Evolutionary conservation across 2,329 filamentous ascomycete genomes (phyloP), one percentile per base, ranked within the genome.

Genomic region (Penicillium sumatraense): DNA sequence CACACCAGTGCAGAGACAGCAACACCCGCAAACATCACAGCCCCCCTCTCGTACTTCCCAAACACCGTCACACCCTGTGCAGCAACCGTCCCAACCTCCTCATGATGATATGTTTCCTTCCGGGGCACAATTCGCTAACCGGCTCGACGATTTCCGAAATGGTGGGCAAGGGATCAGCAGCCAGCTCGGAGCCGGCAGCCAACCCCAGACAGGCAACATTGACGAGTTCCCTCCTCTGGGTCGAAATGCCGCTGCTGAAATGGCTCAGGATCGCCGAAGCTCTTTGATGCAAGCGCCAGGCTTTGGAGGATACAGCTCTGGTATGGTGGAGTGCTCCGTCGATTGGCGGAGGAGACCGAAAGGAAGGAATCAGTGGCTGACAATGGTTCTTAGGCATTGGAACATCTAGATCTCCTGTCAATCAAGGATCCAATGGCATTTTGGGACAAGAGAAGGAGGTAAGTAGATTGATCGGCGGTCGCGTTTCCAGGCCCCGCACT

Each of bases 141-240:
- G 77, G 44, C 75, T 78, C 55, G 83, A 81, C 65, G 82, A 84
- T 57, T 85, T 83, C 62, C 78, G 83, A 33, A 84, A 82, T 62
- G 83, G 83, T 35, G 81, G 79, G 29, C 81, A 84, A 66, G 76
- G 76, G 45, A 80, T 82, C 33, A 80, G 80, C 51, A 79, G 80
- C 48, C 81, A 82, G 64, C 69, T 83, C 47, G 76, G 79, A 49
- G 75, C 75, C 20, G 73, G 75, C 36, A 72, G 71, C 35, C 82
- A 84, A 58, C 81, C 81, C 38, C 81, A 83, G 60, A 78, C 82
- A 23, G 80, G 80, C 59, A 83, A 80, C 62, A 83, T 84, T 45
- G 83, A 86, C 14, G 84, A 86, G 51, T 86, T 86, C 55, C 83
- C 83, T 55, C 83, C 84, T n/a, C 70, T 86, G 46, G 80, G 82